These are phyloP conservation scores for Ustilago esculenta DNA, from an alignment of 1,284 basidiomycete genomes.

Conservation along the genomic window DNA sequence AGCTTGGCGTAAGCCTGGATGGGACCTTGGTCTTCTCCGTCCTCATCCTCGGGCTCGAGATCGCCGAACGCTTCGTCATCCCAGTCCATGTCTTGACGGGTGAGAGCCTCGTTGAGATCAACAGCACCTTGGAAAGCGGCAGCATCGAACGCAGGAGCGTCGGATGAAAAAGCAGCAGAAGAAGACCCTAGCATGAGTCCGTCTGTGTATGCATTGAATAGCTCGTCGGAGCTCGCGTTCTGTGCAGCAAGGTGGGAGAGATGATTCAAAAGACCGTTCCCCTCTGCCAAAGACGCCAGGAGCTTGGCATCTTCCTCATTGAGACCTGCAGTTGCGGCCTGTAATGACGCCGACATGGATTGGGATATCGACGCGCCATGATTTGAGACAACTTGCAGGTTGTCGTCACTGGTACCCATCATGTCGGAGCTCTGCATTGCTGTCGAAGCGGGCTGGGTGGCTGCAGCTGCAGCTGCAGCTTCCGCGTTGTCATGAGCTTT, in stretches of 20 bases:
- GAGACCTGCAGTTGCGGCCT: conserved; percentile 28
- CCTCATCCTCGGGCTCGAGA: conserved; percentile 40
- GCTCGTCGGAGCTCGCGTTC: conserved; percentile 19
- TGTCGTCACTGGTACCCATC: neutral
- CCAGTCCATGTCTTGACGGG: conserved; percentile 39
- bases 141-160: conserved; percentile 8
- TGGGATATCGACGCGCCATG: conserved; percentile 5
- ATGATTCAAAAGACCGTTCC: conserved; percentile 37
- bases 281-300: conserved; percentile 47
- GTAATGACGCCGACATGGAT: conserved; percentile 21
- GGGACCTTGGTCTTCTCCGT: conserved; percentile 52
- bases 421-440: conserved; percentile 1
- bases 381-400: neutral
- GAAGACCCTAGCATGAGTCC: conserved; percentile 25
- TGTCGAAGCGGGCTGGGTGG: neutral
- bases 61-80: conserved; percentile 40
- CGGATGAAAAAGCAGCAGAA: neutral
- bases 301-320: conserved; percentile 56
- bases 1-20: conserved; percentile 93
- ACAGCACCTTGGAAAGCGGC: conserved; percentile 35
- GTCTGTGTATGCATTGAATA: conserved; percentile 21
- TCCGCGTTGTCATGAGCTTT: neutral
- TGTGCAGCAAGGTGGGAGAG: conserved; percentile 35
- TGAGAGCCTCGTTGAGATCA: conserved; percentile 47
- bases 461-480: neutral